phyloP scores from a whole-genome alignment of 345 rosid genomes.

The Hevea brasiliensis region DNA sequence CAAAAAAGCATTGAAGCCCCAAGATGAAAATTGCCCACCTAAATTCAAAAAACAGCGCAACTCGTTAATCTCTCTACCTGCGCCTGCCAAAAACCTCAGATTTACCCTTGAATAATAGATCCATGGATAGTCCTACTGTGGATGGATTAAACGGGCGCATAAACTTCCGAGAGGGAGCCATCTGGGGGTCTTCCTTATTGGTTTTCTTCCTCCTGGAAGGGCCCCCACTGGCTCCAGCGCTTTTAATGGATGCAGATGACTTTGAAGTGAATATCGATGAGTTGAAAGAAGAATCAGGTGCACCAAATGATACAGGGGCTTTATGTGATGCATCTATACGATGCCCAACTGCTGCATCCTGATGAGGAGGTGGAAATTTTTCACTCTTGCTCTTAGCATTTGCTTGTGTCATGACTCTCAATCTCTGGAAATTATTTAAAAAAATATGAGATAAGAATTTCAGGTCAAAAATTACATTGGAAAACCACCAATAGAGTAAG shows the following conservation, averaged over 20 bases:
- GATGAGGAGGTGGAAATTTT: slow-evolving; percentile 94
- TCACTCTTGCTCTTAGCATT: slow-evolving; percentile 84
- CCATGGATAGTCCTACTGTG: slow-evolving; percentile 51
- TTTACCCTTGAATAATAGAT: slow-evolving; percentile 55
- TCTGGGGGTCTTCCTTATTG: slow-evolving; percentile 33
- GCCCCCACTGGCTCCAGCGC: slow-evolving; percentile 33
- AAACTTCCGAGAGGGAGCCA: slow-evolving; percentile 51
- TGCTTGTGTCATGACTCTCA: slow-evolving; percentile 40
- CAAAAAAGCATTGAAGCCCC: slow-evolving; percentile 13
- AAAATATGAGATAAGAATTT: background rate
- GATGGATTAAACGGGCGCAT: slow-evolving; percentile 57
- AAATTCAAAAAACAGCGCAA: background rate
- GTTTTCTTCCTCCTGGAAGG: slow-evolving; percentile 43
- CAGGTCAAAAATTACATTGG: background rate
- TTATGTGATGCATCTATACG: slow-evolving; percentile 41
- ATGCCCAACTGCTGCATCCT: slow-evolving; percentile 77
- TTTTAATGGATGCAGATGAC: slow-evolving; percentile 41
- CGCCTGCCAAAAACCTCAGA: slow-evolving; percentile 50
- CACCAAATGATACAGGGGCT: slow-evolving; percentile 44
- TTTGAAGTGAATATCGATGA: slow-evolving; percentile 36
- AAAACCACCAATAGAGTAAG: background rate
- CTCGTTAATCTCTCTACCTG: slow-evolving; percentile 35
- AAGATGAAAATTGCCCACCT: slow-evolving; percentile 9
- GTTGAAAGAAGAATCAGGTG: slow-evolving; percentile 40
- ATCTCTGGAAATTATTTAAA: slow-evolving; percentile 20